These are phyloP conservation scores for Brassica carinata DNA, from an alignment of 345 rosid species.

Conservation along the genomic window DNA sequence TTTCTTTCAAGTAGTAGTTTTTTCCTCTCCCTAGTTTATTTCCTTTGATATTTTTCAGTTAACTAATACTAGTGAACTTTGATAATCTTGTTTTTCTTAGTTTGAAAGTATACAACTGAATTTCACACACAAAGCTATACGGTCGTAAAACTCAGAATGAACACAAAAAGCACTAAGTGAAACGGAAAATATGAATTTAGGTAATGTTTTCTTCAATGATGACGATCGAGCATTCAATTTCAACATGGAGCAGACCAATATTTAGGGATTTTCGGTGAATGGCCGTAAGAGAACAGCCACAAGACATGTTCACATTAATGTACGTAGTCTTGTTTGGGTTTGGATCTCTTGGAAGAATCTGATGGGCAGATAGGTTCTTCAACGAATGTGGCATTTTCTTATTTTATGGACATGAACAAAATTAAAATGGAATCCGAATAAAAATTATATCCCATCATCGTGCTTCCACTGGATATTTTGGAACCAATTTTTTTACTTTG, in stretches of 20 bases:
- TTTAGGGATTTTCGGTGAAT: conserved; percentile 17
- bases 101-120: background rate
- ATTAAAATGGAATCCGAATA: background rate
- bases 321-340: conserved; percentile 13
- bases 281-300: conserved; percentile 26
- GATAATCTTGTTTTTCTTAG: background rate
- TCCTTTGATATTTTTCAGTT: background rate
- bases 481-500: background rate
- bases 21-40: background rate
- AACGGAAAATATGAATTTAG: background rate
- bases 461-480: background rate
- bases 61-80: background rate
- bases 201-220: background rate
- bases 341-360: conserved; percentile 18
- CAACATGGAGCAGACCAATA: conserved; percentile 9
- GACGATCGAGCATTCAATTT: conserved; percentile 22
- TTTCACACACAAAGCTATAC: background rate
- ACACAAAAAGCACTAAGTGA: background rate
- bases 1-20: background rate
- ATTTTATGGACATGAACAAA: background rate
- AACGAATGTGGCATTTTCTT: conserved; percentile 18
- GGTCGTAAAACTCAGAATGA: background rate
- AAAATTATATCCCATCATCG: background rate
- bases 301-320: conserved; percentile 34
- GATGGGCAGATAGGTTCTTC: conserved; percentile 13